phyloP scores from a whole-genome alignment of 768 basidiomycete species.

The Russula lepida region DNA sequence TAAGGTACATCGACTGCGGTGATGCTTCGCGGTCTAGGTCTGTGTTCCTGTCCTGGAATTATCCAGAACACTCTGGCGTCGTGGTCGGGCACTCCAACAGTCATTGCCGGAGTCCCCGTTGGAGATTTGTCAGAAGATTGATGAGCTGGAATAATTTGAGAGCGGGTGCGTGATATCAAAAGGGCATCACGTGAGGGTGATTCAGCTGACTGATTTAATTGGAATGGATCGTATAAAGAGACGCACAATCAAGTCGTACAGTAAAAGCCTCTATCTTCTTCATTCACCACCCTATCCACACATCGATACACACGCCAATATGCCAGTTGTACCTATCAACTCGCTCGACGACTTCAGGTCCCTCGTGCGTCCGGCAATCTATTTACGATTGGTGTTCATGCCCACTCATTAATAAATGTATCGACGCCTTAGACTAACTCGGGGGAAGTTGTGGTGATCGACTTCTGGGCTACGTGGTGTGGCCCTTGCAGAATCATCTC shows the following conservation, averaged over 20 bases:
- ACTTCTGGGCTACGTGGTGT: slow-evolving; percentile 77
- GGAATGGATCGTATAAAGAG: background rate
- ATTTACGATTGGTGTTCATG: background rate
- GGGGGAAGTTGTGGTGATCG: slow-evolving; percentile 42
- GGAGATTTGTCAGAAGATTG: background rate
- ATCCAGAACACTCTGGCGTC: background rate
- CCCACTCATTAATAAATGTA: slow-evolving; percentile 3
- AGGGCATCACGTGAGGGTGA: background rate
- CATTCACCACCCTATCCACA: background rate
- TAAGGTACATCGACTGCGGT: no score
- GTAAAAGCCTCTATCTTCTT: background rate
- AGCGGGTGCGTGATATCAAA: no score
- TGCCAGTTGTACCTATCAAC: background rate
- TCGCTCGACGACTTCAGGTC: background rate
- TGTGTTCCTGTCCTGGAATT: no score
- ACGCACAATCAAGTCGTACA: background rate
- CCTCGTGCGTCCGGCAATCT: slow-evolving; percentile 32
- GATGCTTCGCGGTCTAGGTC: no score
- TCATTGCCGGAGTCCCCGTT: no score
- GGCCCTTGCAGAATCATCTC: slow-evolving; percentile 61
- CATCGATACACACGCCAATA: no score
- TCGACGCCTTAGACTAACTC: slow-evolving; percentile 35
- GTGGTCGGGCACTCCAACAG: no score
- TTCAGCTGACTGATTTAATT: background rate
- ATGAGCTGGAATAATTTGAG: no score